Percentiles rank a stretch among this genome's conserved stretches.
phyloP scores from a whole-genome alignment of 2,329 filamentous ascomycete species.

The Colletotrichum aenigma region DNA sequence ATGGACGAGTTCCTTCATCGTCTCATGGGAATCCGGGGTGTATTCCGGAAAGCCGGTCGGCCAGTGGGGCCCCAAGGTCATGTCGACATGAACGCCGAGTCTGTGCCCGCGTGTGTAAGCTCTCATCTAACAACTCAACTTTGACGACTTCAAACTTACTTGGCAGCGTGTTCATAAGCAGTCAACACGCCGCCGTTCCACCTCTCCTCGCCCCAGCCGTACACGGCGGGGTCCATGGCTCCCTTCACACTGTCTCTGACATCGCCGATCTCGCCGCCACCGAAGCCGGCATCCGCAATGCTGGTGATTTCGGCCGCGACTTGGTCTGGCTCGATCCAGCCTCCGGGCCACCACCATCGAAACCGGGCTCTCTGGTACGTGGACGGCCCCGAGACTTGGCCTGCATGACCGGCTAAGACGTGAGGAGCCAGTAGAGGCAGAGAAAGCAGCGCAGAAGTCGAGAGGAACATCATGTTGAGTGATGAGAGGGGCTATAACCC shows the following conservation, averaged over 20 bases:
- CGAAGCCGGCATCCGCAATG: background rate
- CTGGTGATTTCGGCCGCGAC: background rate
- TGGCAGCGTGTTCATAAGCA: background rate
- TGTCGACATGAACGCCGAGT: background rate
- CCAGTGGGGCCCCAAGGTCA: background rate
- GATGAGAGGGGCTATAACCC: background rate
- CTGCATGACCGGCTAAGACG: background rate
- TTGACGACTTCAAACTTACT: background rate
- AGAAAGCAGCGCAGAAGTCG: too few species aligned
- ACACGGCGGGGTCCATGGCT: background rate
- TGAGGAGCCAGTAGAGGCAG: background rate
- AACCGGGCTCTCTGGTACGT: background rate
- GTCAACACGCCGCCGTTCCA: background rate
- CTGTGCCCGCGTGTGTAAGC: background rate
- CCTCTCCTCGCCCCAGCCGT: background rate
- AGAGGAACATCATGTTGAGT: background rate
- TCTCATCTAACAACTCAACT: accelerated
- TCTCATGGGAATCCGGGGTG: background rate
- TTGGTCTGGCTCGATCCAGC: background rate
- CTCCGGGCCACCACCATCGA: background rate
- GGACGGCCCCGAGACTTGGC: background rate
- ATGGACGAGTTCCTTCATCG: background rate
- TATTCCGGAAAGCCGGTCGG: background rate
- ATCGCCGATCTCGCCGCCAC: background rate
- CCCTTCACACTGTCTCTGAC: background rate